A percentile compares a stretch with the other conserved stretches of the same genome.
These are phyloP conservation scores for Spiraea crenata DNA, from an alignment of 331 rosid genomes.

Conservation along the genomic window DNA sequence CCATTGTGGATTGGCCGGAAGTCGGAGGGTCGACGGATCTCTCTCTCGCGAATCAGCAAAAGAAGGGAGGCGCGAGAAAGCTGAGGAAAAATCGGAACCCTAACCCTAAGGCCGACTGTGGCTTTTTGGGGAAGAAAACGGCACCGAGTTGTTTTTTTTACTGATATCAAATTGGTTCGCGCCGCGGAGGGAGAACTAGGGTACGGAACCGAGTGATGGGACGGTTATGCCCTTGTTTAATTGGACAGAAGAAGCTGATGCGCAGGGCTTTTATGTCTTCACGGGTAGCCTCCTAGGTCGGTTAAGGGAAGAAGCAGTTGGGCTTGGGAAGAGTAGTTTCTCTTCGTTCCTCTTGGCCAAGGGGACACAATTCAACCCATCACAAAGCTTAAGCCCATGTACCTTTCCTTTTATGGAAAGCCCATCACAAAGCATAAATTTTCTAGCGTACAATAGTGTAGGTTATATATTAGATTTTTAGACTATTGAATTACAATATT, in stretches of 20 bases:
- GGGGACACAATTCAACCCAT: too few relatives aligned
- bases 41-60: conserved; percentile 2
- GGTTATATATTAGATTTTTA: too few relatives aligned
- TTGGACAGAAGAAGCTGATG: neutral
- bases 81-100: conserved; percentile 10
- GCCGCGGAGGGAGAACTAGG: conserved; percentile 12
- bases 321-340: too few relatives aligned
- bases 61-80: conserved; percentile 19
- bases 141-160: neutral
- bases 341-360: too few relatives aligned
- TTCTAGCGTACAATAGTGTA: too few relatives aligned
- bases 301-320: too few relatives aligned
- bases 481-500: too few relatives aligned
- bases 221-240: conserved; percentile 12
- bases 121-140: neutral
- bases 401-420: too few relatives aligned
- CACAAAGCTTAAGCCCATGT: too few relatives aligned
- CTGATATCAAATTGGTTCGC: neutral
- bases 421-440: too few relatives aligned
- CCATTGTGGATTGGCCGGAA: conserved; percentile 49
- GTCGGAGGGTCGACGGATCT: neutral
- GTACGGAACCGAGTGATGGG: neutral
- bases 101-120: conserved; percentile 6
- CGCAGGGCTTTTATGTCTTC: conserved; percentile 17
- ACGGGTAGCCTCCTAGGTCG: neutral